Percentiles rank a stretch among this genome's conserved stretches.
phyloP scores from a whole-genome alignment of 2,329 filamentous ascomycete genomes.

The Ceratocystis eucalypticola region DNA sequence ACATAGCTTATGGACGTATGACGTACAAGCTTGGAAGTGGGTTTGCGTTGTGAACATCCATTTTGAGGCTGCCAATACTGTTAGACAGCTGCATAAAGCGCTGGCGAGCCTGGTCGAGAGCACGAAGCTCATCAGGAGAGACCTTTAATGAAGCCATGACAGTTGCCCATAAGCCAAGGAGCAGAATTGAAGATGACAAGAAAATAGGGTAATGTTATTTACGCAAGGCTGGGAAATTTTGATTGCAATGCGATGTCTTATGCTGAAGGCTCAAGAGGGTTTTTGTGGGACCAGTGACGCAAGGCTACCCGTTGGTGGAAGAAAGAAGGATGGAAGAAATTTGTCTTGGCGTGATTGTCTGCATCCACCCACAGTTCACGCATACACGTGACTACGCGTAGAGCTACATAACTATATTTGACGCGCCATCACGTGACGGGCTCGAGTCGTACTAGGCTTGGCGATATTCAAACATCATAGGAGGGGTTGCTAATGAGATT shows the following conservation, averaged over 20 bases:
- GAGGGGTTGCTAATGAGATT: no score
- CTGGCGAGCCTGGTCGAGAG: slow-evolving; percentile 56
- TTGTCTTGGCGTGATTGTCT: background rate
- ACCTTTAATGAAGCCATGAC: slow-evolving; percentile 36
- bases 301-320: background rate
- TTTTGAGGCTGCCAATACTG: slow-evolving; percentile 51
- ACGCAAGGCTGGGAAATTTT: background rate
- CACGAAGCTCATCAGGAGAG: slow-evolving; percentile 48
- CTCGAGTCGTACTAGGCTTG: no score
- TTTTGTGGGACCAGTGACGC: background rate
- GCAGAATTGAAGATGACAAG: background rate
- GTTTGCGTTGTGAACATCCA: slow-evolving; percentile 46
- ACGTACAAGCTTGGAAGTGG: slow-evolving; percentile 54
- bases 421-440: no score
- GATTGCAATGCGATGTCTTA: no score
- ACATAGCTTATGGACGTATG: background rate
- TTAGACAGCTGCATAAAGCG: slow-evolving; percentile 54
- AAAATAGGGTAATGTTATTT: background rate
- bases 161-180: background rate
- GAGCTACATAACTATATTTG: no score
- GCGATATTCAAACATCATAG: no score
- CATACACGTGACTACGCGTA: no score
- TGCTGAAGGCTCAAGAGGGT: background rate
- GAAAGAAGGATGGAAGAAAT: background rate
- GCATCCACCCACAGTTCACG: no score